Evolutionary conservation across 75 land plant species (phyloP), one percentile per base, ranked within the genome.

Genomic region (Pseudotsuga menziesii): DNA sequence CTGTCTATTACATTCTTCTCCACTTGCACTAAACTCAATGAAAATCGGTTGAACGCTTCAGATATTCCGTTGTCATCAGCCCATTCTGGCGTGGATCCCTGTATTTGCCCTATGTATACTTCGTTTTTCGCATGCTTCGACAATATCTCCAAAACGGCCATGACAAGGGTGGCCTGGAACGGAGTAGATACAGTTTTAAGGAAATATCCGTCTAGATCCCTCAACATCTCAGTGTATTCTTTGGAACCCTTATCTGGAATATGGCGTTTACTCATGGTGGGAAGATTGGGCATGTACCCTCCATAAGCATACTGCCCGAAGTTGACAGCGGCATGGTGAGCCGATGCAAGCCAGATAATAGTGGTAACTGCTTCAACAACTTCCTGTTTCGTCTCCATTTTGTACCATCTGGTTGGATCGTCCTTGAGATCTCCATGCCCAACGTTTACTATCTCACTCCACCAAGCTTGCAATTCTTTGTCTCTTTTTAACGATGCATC

Each of bases 311-410:
- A 90, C 59, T 88, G 92, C 11, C 92, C 92, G 54, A 90, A 90
- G 84, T 90, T 88, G 67, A 90, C 91, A 0, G 91, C 91, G 4
- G 92, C 91, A 71, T 90, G 91, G 69, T 81, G 85, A 72, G 77
- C 83, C 14, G 90, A 88, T 54, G 80, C 58, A 1, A 82, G 58
- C 92, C 92, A 90, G 55, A 88, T 79, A 2, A 90, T 75, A 77
- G 81, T 90, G 39, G 83, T 85, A 56, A 88, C 20, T 26, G 80
- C 75, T 5, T 78, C 32, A 4, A 71, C 70, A 0, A 88, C 82
- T 44, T 62, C 57, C 26, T 80, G 61, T 56, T 67, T 77, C 1
- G 85, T 70, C 80, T 83, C 36, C 54, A 90, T 73, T 56, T 85
- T 44, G 52, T 39, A 41, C 79, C 79, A 78, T 35, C 48, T 35